Base-by-base conservation (phyloP, 1,139 yeast genomes). In the Blastobotrys ciferrii region DNA sequence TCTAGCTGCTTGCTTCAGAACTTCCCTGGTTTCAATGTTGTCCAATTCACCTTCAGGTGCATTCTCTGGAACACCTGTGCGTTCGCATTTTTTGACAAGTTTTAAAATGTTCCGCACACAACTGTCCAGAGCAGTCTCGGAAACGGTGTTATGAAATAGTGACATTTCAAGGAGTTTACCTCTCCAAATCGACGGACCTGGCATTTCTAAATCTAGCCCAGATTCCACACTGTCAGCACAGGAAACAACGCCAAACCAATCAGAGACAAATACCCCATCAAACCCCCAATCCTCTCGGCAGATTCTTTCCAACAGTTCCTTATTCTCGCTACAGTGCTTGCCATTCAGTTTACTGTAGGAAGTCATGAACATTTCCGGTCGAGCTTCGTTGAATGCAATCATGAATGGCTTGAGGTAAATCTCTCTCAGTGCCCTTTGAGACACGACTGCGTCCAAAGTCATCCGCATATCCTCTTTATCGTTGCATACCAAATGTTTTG, bases 181-280 rank as follows among this genome's bases (percentile, higher is more conserved):
- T 64, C 82, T 70, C 62, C 71, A 71, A 46, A 72, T 62, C 31
- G 81, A 66, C 11, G 80, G 77, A 39, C 83, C 84, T 1, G 84
- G 84, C 80, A 78, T 78, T 59, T 78, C 83, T 53, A 79, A 63
- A 58, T 77, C 80, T 46, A 79, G 64, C 13, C 82, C 83, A 33
- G 78, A 78, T 47, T 75, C 72, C 48, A 78, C 59, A 14, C 80
- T 62, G 32, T 68, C 72, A 47, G 70, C 71, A 32, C 68, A 66
- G 18, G 79, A 70, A 58, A 75, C 77, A 14, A 74, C 72, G 48
- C 83, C 84, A 59, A 61, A 75, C 84, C 84, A 79, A 62, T 79
- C 84, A 25, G 79, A 73, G 78, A 79, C 77, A 33, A 73, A 63
- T 49, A 73, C 64, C 31, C 84, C 84, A 18, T 73, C 67, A 69